Base-by-base conservation (phyloP, 108 stramenopile species). In the Craspedostauros australis region DNA sequence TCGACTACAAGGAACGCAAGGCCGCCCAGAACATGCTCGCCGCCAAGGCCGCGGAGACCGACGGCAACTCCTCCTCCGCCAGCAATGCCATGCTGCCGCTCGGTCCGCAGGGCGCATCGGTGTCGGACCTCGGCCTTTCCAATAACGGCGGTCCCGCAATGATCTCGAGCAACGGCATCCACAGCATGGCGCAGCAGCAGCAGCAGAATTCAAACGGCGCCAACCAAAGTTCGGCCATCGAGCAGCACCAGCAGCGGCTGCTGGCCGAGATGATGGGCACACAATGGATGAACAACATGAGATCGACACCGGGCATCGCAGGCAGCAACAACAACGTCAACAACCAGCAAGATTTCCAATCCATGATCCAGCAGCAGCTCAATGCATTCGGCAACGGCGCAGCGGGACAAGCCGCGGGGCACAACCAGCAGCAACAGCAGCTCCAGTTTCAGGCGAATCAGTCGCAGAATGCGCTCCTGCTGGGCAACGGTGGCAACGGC, bases 251-350 rank as follows among this genome's bases (percentile, higher is more conserved):
- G 21, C 64, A 64, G 34, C 64, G 64, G 2, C 40, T 64, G 12
- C 39, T 64, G 24, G 64, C 64, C 1, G 64, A 64, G 39, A 64
- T 64, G 64, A 64, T 64, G 64, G 54, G 45, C 45, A 2, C 57
- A 33, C 5, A 44, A 34, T 39, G 48, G 32, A 23, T 37, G 39
- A 37, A 21, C 32, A 16, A 30, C 50, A 15, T 30, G 5, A 2
- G 29, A 41, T 0, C 40, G 50, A 19, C 30, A 16, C 24, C 11
- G 5, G 54, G 46, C 21, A 64, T 64, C 54, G 52, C 46, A 23
- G 51, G 45, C 15, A 53, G 46, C 44, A n/a, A n/a, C n/a, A n/a
- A n/a, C 30, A 54, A n/a, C n/a, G n/a, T n/a, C n/a, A n/a, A n/a
- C n/a, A n/a, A n/a, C n/a, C n/a, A n/a, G n/a, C n/a, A n/a, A 5